Percentiles rank a stretch among this genome's conserved stretches.
These are phyloP conservation scores for Dalbergia cochinchinensis DNA, from an alignment of 306 rosid species.

Conservation along the genomic window DNA sequence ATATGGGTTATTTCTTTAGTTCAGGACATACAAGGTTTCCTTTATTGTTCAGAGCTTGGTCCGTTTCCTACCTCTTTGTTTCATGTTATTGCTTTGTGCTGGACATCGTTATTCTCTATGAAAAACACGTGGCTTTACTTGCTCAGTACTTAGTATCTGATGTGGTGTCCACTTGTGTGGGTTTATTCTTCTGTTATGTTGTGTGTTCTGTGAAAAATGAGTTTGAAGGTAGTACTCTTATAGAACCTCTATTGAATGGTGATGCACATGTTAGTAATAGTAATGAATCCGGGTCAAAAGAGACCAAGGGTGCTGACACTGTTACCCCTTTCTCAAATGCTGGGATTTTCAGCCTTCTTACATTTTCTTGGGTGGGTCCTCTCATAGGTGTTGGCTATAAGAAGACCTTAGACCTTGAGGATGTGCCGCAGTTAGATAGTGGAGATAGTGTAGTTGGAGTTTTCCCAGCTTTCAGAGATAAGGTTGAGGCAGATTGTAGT, in stretches of 20 bases:
- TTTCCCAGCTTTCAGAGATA: constrained; percentile 38
- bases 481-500: constrained; percentile 32
- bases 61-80: neutral
- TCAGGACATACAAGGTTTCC: constrained; percentile 10
- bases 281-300: neutral
- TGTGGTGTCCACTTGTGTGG: neutral
- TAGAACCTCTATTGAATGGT: constrained; percentile 33
- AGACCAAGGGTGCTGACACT: constrained; percentile 39
- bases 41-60: constrained; percentile 30
- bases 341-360: constrained; percentile 47
- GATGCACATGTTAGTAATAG: neutral
- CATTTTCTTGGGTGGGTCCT: constrained; percentile 49
- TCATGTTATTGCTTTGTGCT: constrained; percentile 16
- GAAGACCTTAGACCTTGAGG: constrained; percentile 50
- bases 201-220: constrained; percentile 4
- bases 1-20: neutral
- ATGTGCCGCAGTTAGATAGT: constrained; percentile 37
- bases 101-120: constrained; percentile 29
- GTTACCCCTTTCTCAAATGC: constrained; percentile 50
- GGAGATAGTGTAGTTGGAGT: constrained; percentile 36
- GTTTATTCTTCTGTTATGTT: constrained; percentile 42
- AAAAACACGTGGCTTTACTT: neutral
- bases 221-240: neutral
- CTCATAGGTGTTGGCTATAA: constrained; percentile 43
- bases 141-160: constrained; percentile 37